Conservation (phyloP, 2,329 filamentous ascomycete genomes). For the Macrophomina pseudophaseolina region DNA sequence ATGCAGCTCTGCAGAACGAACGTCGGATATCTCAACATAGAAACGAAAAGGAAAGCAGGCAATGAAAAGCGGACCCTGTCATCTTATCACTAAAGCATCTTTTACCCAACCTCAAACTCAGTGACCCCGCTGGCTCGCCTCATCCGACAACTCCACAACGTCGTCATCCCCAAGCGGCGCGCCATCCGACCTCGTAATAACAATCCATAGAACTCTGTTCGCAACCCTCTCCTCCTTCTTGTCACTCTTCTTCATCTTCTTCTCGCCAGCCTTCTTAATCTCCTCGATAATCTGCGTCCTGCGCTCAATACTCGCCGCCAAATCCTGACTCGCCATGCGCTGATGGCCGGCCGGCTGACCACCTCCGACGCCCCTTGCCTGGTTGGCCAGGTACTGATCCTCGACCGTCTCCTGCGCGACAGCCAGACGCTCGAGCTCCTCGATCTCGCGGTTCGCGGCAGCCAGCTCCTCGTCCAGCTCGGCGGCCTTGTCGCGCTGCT, state of each 20-base stretch:
- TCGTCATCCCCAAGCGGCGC: neutral
- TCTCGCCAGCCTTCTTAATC: constrained; percentile 20
- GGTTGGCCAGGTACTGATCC: neutral
- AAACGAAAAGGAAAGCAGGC: neutral
- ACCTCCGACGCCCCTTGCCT: neutral
- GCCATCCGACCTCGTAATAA: constrained; percentile 7
- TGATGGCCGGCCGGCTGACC: neutral
- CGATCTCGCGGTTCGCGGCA: neutral
- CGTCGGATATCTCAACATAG: constrained; percentile 1
- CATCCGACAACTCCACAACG: constrained; percentile 6
- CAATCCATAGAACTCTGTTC: constrained; percentile 19
- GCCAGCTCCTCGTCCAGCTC: constrained; percentile 14
- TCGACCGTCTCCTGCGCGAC: constrained; percentile 1
- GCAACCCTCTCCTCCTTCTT: constrained; percentile 24
- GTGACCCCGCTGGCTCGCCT: neutral
- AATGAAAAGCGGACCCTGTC: too few relatives aligned
- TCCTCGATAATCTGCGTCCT: constrained; percentile 14
- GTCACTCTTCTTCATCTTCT: constrained; percentile 22
- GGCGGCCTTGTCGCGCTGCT: constrained; percentile 13
- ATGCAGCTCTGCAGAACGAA: constrained; percentile 1
- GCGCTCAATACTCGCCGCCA: constrained; percentile 7
- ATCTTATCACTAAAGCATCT: neutral
- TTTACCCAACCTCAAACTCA: neutral
- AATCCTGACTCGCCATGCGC: constrained; percentile 7
- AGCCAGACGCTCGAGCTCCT: constrained; percentile 14